phyloP scores from a whole-genome alignment of 73 alveolate genomes.

The Loxodes magnus region DNA sequence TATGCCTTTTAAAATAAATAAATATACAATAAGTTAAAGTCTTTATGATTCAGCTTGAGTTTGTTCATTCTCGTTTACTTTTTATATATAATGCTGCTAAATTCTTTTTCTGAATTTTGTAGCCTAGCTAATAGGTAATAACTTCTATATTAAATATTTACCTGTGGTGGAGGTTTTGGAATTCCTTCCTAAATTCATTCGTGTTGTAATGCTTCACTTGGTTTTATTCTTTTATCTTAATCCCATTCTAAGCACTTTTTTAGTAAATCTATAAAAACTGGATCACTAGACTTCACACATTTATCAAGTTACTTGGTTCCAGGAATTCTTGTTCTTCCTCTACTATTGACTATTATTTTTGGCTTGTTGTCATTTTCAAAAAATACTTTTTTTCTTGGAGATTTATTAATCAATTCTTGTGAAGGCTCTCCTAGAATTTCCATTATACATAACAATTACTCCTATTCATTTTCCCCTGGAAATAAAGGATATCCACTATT shows the following conservation, averaged over 20 bases:
- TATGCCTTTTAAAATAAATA: too few relatives aligned
- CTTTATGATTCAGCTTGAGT: too few relatives aligned
- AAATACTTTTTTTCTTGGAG: constrained; percentile 33
- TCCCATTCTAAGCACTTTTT: constrained; percentile 22
- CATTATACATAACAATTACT: constrained; percentile 61
- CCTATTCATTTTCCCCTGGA: constrained; percentile 85
- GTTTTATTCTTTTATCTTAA: constrained; percentile 28
- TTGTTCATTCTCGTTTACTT: too few relatives aligned
- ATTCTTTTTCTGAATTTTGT: too few relatives aligned
- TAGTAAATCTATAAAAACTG: constrained; percentile 23
- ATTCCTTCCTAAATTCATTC: constrained; percentile 21
- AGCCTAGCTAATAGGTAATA: too few relatives aligned
- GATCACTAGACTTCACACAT: background rate
- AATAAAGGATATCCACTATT: constrained; percentile 70
- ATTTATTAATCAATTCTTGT: constrained; percentile 31
- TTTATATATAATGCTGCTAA: too few relatives aligned
- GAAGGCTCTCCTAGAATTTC: constrained; percentile 68
- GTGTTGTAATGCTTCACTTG: constrained; percentile 44
- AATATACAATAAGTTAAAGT: too few relatives aligned
- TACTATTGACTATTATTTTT: background rate
- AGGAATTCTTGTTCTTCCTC: background rate
- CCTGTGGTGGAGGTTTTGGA: too few relatives aligned
- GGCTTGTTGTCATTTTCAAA: constrained; percentile 25
- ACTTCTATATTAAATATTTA: too few relatives aligned
- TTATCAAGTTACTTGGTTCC: background rate